Evolutionary conservation across 2,329 filamentous ascomycete genomes (phyloP).

Genomic region (Corynespora cassiicola): DNA sequence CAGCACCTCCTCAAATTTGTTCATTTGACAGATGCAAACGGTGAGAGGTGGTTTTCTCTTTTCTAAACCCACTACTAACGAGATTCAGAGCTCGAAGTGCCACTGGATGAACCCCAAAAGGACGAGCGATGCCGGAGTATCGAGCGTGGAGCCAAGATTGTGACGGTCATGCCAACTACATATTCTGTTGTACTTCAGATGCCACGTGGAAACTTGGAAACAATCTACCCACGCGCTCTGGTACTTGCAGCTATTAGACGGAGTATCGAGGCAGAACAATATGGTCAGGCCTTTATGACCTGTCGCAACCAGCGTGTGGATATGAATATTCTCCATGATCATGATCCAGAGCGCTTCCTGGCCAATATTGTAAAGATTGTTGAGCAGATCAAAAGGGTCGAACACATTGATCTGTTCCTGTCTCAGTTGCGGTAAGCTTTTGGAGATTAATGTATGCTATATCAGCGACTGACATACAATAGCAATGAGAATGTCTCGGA

Average conservation of each 20-base stretch:
- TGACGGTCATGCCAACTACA: slow-evolving; percentile 87
- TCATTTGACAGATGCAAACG: slow-evolving; percentile 71
- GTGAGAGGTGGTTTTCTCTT: slow-evolving; percentile 55
- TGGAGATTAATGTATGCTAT: too few relatives aligned
- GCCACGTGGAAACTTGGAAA: slow-evolving; percentile 94
- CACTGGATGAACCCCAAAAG: slow-evolving; percentile 84
- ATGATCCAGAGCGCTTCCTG: slow-evolving; percentile 87
- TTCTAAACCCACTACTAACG: slow-evolving; percentile 3
- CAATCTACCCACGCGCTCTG: slow-evolving; percentile 89
- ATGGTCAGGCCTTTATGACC: slow-evolving; percentile 81
- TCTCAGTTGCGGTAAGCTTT: slow-evolving; percentile 75
- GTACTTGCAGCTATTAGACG: slow-evolving; percentile 88
- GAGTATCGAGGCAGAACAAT: slow-evolving; percentile 80
- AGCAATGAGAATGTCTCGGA: slow-evolving; percentile 90
- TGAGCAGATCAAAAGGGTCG: slow-evolving; percentile 79
- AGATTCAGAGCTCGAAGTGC: slow-evolving; percentile 76
- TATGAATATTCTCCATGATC: slow-evolving; percentile 96
- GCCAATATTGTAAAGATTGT: slow-evolving; percentile 77
- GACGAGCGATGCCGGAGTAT: slow-evolving; percentile 93
- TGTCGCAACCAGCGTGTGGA: slow-evolving; percentile 95
- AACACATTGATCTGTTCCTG: slow-evolving; percentile 89
- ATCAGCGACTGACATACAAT: background rate
- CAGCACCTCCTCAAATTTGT: slow-evolving; percentile 95
- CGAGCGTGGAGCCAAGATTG: slow-evolving; percentile 84
- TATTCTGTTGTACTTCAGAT: slow-evolving; percentile 91